Evolutionary conservation across 2,329 filamentous ascomycete genomes (phyloP).

Genomic region (Sarocladium kiliense): DNA sequence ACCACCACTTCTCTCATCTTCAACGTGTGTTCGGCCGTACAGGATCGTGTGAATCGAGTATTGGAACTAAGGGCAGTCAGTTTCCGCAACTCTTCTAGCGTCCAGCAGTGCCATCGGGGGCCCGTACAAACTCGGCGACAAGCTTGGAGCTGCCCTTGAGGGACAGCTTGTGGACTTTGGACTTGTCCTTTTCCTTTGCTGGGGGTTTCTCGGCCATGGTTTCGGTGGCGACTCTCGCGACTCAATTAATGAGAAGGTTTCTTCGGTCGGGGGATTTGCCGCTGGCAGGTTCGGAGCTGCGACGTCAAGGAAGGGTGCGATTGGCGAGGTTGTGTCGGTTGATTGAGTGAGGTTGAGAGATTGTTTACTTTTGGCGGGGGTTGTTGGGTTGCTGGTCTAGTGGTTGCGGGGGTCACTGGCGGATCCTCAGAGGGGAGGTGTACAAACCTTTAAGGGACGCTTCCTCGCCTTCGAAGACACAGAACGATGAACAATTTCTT

Average conservation of each 20-base stretch:
- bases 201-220: constrained; percentile 4
- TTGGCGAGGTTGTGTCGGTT: not conserved
- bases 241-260: too few species aligned
- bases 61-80: constrained; percentile 61
- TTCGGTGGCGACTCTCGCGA: not conserved
- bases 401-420: not conserved
- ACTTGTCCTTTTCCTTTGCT: constrained; percentile 57
- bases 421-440: not conserved
- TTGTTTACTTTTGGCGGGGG: constrained; percentile 9
- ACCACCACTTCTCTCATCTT: not conserved
- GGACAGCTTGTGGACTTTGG: constrained; percentile 91
- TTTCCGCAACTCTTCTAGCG: too few species aligned
- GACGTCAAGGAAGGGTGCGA: not conserved
- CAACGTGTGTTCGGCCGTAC: constrained; percentile 51
- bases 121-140: constrained; percentile 91
- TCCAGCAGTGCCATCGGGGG: too few species aligned
- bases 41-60: constrained; percentile 98
- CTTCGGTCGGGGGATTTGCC: not conserved
- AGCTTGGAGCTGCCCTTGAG: constrained; percentile 80
- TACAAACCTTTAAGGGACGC: not conserved
- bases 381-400: not conserved
- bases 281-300: too few species aligned
- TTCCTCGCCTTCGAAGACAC: too few species aligned
- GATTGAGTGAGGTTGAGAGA: constrained; percentile 6
- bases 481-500: too few species aligned